phyloP scores from a whole-genome alignment of 129 eudicot species.

The Artemisia tridentata region DNA sequence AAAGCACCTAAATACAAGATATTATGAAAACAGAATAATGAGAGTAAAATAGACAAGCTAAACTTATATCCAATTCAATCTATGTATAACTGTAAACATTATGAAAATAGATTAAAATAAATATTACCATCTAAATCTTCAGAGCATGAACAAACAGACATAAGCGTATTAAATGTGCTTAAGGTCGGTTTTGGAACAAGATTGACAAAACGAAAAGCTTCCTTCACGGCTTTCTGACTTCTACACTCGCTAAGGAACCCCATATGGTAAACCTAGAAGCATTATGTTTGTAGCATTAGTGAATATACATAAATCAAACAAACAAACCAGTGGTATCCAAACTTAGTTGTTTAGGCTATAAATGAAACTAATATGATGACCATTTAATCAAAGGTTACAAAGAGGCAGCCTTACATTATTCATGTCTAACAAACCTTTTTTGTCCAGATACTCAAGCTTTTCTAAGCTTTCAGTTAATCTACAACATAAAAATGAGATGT shows the following conservation, averaged over 20 bases:
- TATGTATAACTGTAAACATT: background rate
- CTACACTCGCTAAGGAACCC: conserved; percentile 65
- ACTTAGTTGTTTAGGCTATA: background rate
- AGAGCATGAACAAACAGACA: conserved; percentile 83
- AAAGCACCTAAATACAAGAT: conserved; percentile 66
- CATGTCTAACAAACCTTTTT: conserved; percentile 76
- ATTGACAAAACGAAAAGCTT: conserved; percentile 79
- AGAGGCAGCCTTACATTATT: conserved; percentile 58
- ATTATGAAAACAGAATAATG: conserved; percentile 1
- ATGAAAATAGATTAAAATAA: background rate
- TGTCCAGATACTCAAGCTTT: conserved; percentile 83
- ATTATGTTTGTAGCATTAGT: conserved; percentile 21
- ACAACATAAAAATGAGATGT: conserved; percentile 23
- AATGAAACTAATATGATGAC: conserved; percentile 10
- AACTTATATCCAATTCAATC: conserved; percentile 7
- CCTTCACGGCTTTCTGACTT: conserved; percentile 78
- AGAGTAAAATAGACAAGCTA: background rate
- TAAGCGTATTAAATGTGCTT: conserved; percentile 93
- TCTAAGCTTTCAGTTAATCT: conserved; percentile 85
- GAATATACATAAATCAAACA: background rate
- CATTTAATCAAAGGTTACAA: conserved; percentile 10
- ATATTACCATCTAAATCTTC: conserved; percentile 84
- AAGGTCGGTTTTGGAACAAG: conserved; percentile 82
- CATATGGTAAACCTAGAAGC: conserved; percentile 79
- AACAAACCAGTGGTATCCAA: conserved; percentile 4